phyloP scores from a whole-genome alignment of 768 basidiomycete genomes.

The Mycena filopes region DNA sequence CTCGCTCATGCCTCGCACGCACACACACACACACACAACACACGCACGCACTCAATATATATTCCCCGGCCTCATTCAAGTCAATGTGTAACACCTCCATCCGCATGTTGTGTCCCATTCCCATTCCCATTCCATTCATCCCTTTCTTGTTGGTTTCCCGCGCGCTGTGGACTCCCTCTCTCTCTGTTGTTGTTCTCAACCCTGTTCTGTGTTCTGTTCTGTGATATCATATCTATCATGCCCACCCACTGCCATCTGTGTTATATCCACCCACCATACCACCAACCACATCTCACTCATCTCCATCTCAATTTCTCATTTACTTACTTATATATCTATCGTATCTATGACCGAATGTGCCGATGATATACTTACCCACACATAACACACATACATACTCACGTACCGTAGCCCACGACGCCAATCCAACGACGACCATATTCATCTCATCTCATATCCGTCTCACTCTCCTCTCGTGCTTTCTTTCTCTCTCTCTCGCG shows the following conservation, averaged over 20 bases:
- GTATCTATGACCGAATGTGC: constrained; percentile 7
- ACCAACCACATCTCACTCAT: constrained; percentile 1
- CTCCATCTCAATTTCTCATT: not conserved
- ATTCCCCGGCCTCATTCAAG: constrained; percentile 26
- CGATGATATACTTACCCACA: constrained; percentile 15
- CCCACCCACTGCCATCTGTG: constrained; percentile 12
- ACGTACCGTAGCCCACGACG: constrained; percentile 12
- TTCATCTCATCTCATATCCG: not conserved
- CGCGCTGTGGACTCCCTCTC: constrained; percentile 19
- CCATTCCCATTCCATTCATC: not conserved
- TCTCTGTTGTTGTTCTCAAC: constrained; percentile 4
- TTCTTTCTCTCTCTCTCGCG: constrained; percentile 4
- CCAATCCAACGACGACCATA: constrained; percentile 2
- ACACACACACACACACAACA: constrained; percentile 5
- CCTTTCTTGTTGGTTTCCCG: constrained; percentile 22
- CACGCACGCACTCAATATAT: constrained; percentile 30
- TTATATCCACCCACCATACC: constrained; percentile 18
- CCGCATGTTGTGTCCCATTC: constrained; percentile 22
- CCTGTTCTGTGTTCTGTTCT: constrained; percentile 1
- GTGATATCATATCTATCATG: constrained; percentile 7
- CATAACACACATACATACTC: constrained; percentile 10
- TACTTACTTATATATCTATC: constrained; percentile 16
- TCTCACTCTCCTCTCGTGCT: constrained; percentile 1
- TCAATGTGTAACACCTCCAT: constrained; percentile 28
- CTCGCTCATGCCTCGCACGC: not conserved